Percentiles rank a stretch among this genome's conserved stretches.
phyloP scores from a whole-genome alignment of 1,139 yeast genomes.

The Diutina siamensis region DNA sequence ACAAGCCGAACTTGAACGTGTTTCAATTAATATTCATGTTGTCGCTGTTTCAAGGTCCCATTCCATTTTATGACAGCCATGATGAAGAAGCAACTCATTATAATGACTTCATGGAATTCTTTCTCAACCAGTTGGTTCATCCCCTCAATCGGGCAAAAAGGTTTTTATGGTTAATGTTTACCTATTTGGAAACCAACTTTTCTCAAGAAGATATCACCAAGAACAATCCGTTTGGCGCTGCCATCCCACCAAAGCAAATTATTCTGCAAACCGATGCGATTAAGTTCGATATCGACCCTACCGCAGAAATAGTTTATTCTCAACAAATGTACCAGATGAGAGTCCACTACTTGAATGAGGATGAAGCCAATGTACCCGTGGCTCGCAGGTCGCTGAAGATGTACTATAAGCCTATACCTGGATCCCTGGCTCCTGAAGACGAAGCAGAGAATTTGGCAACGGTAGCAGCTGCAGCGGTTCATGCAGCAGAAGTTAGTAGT shows the following conservation, averaged over 20 bases:
- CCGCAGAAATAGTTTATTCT: slow-evolving; percentile 61
- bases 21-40: slow-evolving; percentile 67
- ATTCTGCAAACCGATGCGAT: slow-evolving; percentile 27
- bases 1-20: slow-evolving; percentile 42
- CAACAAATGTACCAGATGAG: slow-evolving; percentile 57
- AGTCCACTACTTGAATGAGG: slow-evolving; percentile 40
- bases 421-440: background rate
- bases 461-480: background rate
- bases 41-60: slow-evolving; percentile 48
- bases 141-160: slow-evolving; percentile 60
- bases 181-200: slow-evolving; percentile 65
- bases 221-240: slow-evolving; percentile 54
- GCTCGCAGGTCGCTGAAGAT: slow-evolving; percentile 3
- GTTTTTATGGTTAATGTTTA: slow-evolving; percentile 75
- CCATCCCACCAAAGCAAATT: slow-evolving; percentile 34
- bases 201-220: slow-evolving; percentile 35
- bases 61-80: slow-evolving; percentile 19
- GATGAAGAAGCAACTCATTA: slow-evolving; percentile 5
- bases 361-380: slow-evolving; percentile 18
- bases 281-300: slow-evolving; percentile 57
- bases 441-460: background rate
- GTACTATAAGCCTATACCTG: background rate
- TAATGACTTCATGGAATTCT: slow-evolving; percentile 48
- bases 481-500: background rate
- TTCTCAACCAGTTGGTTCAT: slow-evolving; percentile 39